Evolutionary conservation across 2,329 filamentous ascomycete species (phyloP), one percentile per base, ranked within the genome.

Genomic region (Sporothrix humicola): DNA sequence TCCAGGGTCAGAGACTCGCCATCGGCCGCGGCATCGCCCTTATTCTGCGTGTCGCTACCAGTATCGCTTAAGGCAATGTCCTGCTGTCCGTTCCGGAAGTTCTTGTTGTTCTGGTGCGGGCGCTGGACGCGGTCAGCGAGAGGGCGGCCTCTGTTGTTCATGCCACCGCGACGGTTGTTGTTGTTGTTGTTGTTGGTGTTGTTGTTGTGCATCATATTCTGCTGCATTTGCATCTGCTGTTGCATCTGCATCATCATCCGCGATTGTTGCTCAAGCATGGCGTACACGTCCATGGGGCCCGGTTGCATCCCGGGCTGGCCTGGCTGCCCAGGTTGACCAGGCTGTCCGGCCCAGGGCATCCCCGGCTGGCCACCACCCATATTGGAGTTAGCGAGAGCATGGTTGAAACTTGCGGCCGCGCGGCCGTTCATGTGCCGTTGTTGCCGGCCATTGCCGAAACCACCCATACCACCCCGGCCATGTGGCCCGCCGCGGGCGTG

Each of bases 251-350:
- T 89, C 89, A 97, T 94, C 89, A 97, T 93, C 74, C 92, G 89
- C 69, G 93, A 93, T 79, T 97, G 93, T 80, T 97, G 93, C 82
- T 97, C 93, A 76, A 96, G 88, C 84, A 97, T 95, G 86, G 83
- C 93, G 87, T 83, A 92, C 84, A 81, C 89, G 83, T 82, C 86
- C 78, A 85, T 82, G 83, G 89, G 85, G 81, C 83, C 86, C 74
- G 81, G 84, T 58, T 71, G 69, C 74, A 74, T 74, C 7, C 66
- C 56, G 44, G 66, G 54, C 46, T 72, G 73, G 76, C 80, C 83
- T 44, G 81, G 82, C 71, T 80, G 82, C 83, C 87, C 86, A 86
- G 66, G 23, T 61, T 80, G 82, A 83, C 87, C 86, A 86, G 69
- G 31, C 68, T 80, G 82, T 83, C 87, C 86, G 82, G 85, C 86